phyloP scores from a whole-genome alignment of 2,329 filamentous ascomycete genomes.

The Aspergillus sp. region DNA sequence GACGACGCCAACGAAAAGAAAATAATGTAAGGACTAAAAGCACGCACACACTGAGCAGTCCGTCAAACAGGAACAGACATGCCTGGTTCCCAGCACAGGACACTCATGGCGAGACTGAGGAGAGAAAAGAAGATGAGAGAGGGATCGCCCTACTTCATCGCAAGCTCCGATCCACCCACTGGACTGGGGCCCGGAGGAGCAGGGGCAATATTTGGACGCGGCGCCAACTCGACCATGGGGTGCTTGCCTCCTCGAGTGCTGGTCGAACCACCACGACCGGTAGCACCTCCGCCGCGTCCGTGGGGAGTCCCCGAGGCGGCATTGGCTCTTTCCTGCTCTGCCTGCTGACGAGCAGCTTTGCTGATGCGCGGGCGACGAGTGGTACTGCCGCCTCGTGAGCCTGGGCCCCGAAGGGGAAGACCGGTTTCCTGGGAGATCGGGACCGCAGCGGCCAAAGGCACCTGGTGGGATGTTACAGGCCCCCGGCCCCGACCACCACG shows the following conservation, averaged over 20 bases:
- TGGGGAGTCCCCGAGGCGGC: constrained; percentile 34
- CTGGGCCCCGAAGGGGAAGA: constrained; percentile 67
- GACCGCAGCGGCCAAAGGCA: constrained; percentile 74
- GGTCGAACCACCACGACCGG: constrained; percentile 29
- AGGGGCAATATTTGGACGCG: constrained; percentile 29
- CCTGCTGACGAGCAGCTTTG: constrained; percentile 78
- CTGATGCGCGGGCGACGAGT: constrained; percentile 81
- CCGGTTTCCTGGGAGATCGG: constrained; percentile 88
- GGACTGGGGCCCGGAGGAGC: constrained; percentile 25
- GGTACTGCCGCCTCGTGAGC: constrained; percentile 73
- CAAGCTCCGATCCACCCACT: constrained; percentile 28
- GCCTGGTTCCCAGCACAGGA: neutral
- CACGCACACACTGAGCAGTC: neutral
- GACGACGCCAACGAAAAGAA: constrained; percentile 3
- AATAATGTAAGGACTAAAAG: neutral
- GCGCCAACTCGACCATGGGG: constrained; percentile 33
- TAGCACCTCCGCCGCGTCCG: constrained; percentile 30
- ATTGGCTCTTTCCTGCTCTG: constrained; percentile 79
- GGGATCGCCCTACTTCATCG: constrained; percentile 28
- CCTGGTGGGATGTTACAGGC: constrained; percentile 68
- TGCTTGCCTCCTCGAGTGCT: constrained; percentile 32
- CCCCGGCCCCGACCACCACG: constrained; percentile 56
- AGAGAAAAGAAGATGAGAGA: neutral
- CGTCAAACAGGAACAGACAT: neutral
- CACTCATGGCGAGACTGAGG: neutral